A percentile compares a stretch with the other conserved stretches of the same genome.
phyloP scores from a whole-genome alignment of 257 asterid genomes.

The Fraxinus anomala region DNA sequence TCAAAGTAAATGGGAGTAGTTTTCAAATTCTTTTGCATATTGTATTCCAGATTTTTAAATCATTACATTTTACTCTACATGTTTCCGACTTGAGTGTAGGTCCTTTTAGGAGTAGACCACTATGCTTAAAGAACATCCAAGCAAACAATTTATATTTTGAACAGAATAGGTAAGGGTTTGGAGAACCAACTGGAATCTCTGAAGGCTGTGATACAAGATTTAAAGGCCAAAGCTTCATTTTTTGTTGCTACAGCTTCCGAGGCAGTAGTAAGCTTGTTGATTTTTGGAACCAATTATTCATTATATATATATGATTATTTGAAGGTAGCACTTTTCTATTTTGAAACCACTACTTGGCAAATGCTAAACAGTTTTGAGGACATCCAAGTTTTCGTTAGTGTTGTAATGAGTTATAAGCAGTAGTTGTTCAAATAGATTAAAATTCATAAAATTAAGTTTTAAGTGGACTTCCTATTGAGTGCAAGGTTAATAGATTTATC shows the following conservation, averaged over 20 bases:
- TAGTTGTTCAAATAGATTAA: no score
- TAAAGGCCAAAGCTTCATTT: conserved; percentile 75
- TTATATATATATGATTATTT: not conserved
- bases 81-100: conserved; percentile 43
- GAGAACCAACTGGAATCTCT: conserved; percentile 71
- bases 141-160: conserved; percentile 75
- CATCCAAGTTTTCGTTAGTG: no score
- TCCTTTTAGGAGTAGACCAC: conserved; percentile 81
- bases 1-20: not conserved
- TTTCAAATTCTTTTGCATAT: not conserved
- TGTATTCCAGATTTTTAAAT: not conserved
- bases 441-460: no score
- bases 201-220: conserved; percentile 69
- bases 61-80: conserved; percentile 23
- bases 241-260: conserved; percentile 72
- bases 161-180: conserved; percentile 66
- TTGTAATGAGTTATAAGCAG: no score
- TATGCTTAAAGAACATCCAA: conserved; percentile 83
- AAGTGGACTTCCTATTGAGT: no score
- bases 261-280: conserved; percentile 53
- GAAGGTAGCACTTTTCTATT: not conserved
- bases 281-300: conserved; percentile 13
- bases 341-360: not conserved
- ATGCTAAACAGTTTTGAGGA: no score
- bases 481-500: conserved; percentile 14